Percentiles rank a stretch among this genome's conserved stretches.
Evolutionary conservation across 768 basidiomycete species (phyloP).

Genomic region (Mycena filopes): DNA sequence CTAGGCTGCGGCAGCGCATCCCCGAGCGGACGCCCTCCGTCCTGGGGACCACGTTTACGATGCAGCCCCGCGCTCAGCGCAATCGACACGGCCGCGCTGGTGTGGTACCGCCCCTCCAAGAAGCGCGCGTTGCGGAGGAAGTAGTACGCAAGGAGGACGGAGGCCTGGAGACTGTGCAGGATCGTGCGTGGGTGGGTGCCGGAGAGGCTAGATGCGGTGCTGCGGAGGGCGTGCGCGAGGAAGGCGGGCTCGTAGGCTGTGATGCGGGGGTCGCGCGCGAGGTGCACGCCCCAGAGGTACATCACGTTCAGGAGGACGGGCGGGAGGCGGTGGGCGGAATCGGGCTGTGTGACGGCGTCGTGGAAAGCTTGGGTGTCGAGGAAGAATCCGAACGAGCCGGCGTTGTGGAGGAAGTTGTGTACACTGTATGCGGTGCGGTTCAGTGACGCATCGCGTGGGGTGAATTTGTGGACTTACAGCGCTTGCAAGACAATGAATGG

Average conservation of each 20-base stretch:
- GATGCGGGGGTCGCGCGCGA: constrained; percentile 38
- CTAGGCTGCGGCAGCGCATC: background rate
- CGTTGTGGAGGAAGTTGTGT: constrained; percentile 48
- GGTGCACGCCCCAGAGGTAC: constrained; percentile 38
- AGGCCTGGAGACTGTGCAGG: constrained; percentile 48
- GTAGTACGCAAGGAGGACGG: constrained; percentile 56
- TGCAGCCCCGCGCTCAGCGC: constrained; percentile 43
- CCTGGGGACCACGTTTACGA: constrained; percentile 19
- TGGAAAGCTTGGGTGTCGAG: constrained; percentile 54
- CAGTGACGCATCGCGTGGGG: background rate
- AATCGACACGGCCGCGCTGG: constrained; percentile 49
- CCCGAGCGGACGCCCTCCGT: background rate
- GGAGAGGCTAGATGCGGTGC: constrained; percentile 41
- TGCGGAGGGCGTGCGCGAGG: constrained; percentile 47
- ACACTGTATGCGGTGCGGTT: constrained; percentile 6
- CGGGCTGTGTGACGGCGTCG: constrained; percentile 34
- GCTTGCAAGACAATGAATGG: constrained; percentile 31
- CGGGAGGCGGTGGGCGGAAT: constrained; percentile 21
- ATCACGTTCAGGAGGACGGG: constrained; percentile 42
- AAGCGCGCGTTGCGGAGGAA: constrained; percentile 54
- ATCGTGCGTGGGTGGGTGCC: constrained; percentile 45
- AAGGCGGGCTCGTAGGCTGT: constrained; percentile 43
- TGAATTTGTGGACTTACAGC: background rate
- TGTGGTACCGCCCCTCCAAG: constrained; percentile 55
- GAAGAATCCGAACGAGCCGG: constrained; percentile 56